Conservation (phyloP, 2,329 filamentous ascomycete species). For the Stachybotrys echinatus region DNA sequence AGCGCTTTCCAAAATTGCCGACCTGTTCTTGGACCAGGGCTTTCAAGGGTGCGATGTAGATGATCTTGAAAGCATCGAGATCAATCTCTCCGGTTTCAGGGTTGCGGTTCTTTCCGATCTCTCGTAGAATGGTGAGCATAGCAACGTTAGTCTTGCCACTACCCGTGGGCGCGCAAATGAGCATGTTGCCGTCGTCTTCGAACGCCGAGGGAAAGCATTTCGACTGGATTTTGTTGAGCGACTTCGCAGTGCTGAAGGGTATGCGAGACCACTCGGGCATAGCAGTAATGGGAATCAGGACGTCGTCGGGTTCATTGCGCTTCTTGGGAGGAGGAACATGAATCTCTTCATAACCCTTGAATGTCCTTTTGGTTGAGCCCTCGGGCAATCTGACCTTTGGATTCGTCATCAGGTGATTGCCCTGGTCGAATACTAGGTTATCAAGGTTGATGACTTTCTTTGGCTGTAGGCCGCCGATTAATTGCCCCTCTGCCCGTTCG, state of each 20-base stretch:
- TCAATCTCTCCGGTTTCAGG: conserved; percentile 88
- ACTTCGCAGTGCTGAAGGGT: conserved; percentile 80
- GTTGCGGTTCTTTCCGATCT: conserved; percentile 93
- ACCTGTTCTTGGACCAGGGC: conserved; percentile 97
- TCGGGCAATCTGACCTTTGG: conserved; percentile 89
- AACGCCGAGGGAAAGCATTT: conserved; percentile 91
- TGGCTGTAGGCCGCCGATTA: conserved; percentile 81
- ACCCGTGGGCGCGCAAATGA: conserved; percentile 94
- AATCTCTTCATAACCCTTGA: conserved; percentile 98
- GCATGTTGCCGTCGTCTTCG: conserved; percentile 91
- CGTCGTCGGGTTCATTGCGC: conserved; percentile 73
- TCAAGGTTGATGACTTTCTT: conserved; percentile 87
- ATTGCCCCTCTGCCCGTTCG: conserved; percentile 59
- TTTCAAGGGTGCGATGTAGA: conserved; percentile 95
- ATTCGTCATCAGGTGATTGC: conserved; percentile 99
- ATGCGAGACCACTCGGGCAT: conserved; percentile 87
- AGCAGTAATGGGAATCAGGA: conserved; percentile 76
- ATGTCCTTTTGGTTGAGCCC: conserved; percentile 89
- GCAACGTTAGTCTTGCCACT: conserved; percentile 98
- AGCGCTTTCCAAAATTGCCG: conserved; percentile 88
- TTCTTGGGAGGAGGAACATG: conserved; percentile 93
- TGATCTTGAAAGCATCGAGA: conserved; percentile 95
- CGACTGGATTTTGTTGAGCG: conserved; percentile 92
- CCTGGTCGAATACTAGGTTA: conserved; percentile 94
- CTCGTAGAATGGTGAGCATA: conserved; percentile 92